These are phyloP conservation scores for Aspergillus vadensis DNA, from an alignment of 2,329 filamentous ascomycete species.

Conservation along the genomic window DNA sequence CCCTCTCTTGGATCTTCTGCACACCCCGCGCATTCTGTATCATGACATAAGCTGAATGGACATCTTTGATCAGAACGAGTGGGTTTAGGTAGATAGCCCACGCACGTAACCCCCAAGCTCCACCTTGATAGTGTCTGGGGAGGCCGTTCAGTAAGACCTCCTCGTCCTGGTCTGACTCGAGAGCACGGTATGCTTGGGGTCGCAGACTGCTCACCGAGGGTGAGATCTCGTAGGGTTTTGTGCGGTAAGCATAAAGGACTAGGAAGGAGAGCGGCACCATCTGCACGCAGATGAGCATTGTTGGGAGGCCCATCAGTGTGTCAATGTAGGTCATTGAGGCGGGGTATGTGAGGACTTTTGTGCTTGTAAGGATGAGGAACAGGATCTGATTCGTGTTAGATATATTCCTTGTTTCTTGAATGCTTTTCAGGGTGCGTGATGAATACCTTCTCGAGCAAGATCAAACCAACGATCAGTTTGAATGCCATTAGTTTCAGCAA, in stretches of 20 bases:
- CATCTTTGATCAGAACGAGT: neutral
- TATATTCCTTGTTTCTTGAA: no score
- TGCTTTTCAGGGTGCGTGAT: no score
- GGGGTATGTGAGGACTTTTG: constrained; percentile 24
- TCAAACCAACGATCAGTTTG: constrained; percentile 38
- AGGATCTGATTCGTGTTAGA: constrained; percentile 23
- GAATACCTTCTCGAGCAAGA: constrained; percentile 32
- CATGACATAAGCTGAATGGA: no score
- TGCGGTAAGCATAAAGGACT: constrained; percentile 34
- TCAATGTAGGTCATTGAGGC: constrained; percentile 33
- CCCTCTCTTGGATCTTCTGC: no score
- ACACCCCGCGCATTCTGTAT: no score
- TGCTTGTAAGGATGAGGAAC: constrained; percentile 30
- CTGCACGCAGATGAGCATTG: constrained; percentile 34
- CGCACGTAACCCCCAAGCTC: neutral
- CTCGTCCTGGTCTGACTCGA: no score
- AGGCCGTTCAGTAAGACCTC: no score
- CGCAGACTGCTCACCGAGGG: no score
- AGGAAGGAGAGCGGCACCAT: constrained; percentile 36
- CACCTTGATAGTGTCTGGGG: neutral
- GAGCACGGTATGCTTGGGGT: neutral
- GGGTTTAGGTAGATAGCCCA: neutral
- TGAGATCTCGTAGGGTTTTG: constrained; percentile 23
- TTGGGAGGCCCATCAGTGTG: constrained; percentile 33
- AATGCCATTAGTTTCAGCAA: constrained; percentile 38